Evolutionary conservation across 163 green algal genomes (phyloP).

Genomic region (Coccomyxa subellipsoidea): DNA sequence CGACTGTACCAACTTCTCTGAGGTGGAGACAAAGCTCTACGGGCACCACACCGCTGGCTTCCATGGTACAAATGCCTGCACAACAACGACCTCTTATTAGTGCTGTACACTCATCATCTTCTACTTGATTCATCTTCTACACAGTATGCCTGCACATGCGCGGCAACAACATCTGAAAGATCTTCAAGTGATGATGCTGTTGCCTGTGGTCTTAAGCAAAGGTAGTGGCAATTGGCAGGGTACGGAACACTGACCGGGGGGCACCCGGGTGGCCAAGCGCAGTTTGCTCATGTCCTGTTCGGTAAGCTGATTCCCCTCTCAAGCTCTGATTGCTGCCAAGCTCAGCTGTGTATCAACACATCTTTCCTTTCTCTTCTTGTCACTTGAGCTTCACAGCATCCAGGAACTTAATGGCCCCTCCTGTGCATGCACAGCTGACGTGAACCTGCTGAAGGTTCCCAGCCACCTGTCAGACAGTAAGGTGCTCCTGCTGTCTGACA

Average conservation of each 20-base stretch:
- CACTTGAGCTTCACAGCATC: not conserved
- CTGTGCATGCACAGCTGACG: slow-evolving; percentile 34
- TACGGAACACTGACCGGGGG: slow-evolving; percentile 34
- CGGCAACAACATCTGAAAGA: no score
- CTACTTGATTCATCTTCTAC: no score
- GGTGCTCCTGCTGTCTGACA: slow-evolving; percentile 68
- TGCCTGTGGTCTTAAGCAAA: no score
- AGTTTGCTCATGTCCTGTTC: slow-evolving; percentile 66
- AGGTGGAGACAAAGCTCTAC: slow-evolving; percentile 61
- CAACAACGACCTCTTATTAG: no score
- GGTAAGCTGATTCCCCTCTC: slow-evolving; percentile 17
- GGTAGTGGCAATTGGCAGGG: not conserved
- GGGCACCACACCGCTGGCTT: slow-evolving; percentile 37
- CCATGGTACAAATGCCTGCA: slow-evolving; percentile 17
- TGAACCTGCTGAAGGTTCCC: slow-evolving; percentile 64
- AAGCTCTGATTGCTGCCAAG: no score
- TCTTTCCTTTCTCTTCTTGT: not conserved
- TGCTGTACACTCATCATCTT: no score
- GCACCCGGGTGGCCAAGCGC: slow-evolving; percentile 69
- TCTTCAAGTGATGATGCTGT: no score
- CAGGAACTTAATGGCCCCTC: not conserved
- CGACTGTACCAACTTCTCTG: slow-evolving; percentile 63
- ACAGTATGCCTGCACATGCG: no score
- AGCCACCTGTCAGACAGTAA: slow-evolving; percentile 46
- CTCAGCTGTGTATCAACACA: no score